Base-by-base conservation (phyloP, 345 rosid species). In the Microthlaspi erraticum region DNA sequence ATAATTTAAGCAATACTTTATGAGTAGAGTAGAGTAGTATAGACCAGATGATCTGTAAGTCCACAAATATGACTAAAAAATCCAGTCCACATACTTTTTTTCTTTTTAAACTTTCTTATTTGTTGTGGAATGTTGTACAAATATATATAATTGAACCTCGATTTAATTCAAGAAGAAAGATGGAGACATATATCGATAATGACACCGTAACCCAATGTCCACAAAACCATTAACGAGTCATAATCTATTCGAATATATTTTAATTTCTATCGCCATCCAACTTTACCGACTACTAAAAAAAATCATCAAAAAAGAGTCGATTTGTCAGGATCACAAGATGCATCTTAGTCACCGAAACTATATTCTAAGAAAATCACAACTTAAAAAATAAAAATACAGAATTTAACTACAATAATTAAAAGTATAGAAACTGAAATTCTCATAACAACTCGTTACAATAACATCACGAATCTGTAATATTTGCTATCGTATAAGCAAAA, bases 401-500 rank as follows among this genome's bases (percentile, higher is more conserved):
- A 41, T 72, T 46, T 19, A 64, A 64, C 56, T 23, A 55, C 29
- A 37, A 55, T 34, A 45, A 37, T 45, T 34, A 45, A 55, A 54
- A 54, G 1, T 18, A 65, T 64, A 56, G 13, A 32, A 65, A 73
- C 11, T 29, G 20, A 49, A 65, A 56, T 73, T 73, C 57, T 54
- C 37, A 26, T 26, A 26, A 34, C 36, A 54, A 16, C 34, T 63
- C 64, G 38, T 62, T 17, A 56, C 58, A 55, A 38, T 36, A 73
- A 36, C 51, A 48, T 56, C 59, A 20, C 46, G 38, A 61, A 51
- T 74, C 43, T 67, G 63, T 60, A 74, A 43, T 74, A 74, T 74
- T 74, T 67, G 62, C 68, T 56, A 52, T 61, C 26, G 70, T 68
- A 61, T 61, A 60, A 60, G 70, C 73, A 75, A 75, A 68, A 68